These are phyloP conservation scores for Solanum piurae DNA, from an alignment of 257 asterid genomes.

Conservation along the genomic window DNA sequence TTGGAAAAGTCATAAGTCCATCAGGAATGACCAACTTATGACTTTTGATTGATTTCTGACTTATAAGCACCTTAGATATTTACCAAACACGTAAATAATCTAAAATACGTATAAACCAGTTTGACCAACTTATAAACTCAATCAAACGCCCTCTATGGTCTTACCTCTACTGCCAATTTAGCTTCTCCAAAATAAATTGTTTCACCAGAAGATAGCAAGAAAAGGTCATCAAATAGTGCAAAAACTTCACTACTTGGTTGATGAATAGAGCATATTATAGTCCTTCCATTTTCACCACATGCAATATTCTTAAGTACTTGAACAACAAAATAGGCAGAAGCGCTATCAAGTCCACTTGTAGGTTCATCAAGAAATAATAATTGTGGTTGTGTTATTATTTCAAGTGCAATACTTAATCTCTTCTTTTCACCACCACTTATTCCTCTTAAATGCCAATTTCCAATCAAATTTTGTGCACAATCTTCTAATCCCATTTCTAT, in stretches of 20 bases:
- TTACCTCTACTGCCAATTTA: constrained; percentile 48
- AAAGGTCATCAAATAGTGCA: constrained; percentile 68
- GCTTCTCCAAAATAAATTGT: constrained; percentile 74
- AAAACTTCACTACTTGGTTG: constrained; percentile 98
- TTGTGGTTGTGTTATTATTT: constrained; percentile 61
- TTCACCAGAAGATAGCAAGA: constrained; percentile 61
- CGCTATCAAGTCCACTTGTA: constrained; percentile 79
- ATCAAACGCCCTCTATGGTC: background rate
- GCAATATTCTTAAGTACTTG: constrained; percentile 60
- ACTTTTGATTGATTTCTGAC: background rate
- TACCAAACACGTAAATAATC: background rate
- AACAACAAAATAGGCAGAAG: constrained; percentile 68
- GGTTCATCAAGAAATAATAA: constrained; percentile 82
- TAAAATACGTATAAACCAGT: background rate
- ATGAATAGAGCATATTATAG: constrained; percentile 72
- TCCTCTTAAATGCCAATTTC: constrained; percentile 89
- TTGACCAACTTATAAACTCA: background rate
- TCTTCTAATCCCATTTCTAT: constrained; percentile 70
- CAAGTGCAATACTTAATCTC: constrained; percentile 86
- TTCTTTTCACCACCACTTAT: constrained; percentile 93
- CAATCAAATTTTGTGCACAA: constrained; percentile 59
- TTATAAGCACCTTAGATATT: background rate
- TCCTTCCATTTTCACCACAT: constrained; percentile 29
- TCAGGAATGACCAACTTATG: background rate
- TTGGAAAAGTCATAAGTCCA: too few relatives aligned